These are phyloP conservation scores for Echeveria elegans DNA, from an alignment of 164 flowering plant genomes.

Conservation along the genomic window DNA sequence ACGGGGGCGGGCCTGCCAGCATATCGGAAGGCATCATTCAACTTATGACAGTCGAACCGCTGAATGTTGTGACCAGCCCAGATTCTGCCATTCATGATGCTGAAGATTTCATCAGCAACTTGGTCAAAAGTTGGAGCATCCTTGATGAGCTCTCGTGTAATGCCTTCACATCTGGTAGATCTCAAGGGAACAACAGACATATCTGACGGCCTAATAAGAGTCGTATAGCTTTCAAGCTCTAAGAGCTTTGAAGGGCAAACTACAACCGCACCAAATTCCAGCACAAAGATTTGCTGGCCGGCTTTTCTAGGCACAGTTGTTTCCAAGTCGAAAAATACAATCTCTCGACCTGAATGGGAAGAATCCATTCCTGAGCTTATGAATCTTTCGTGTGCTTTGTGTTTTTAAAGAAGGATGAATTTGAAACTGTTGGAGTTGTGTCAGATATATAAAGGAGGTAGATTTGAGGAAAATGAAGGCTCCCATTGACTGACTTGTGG, in stretches of 20 bases:
- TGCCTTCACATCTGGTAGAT: conserved; percentile 51
- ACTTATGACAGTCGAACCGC: conserved; percentile 62
- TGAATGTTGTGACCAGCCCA: conserved; percentile 91
- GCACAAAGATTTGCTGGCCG: conserved; percentile 47
- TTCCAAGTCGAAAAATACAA: conserved; percentile 87
- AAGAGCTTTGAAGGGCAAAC: conserved; percentile 68
- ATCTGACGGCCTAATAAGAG: conserved; percentile 68
- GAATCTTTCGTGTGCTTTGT: background rate
- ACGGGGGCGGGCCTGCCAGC: conserved; percentile 47
- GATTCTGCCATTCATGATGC: conserved; percentile 56
- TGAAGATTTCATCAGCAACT: conserved; percentile 64
- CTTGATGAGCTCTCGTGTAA: conserved; percentile 43
- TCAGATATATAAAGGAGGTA: background rate
- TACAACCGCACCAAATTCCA: conserved; percentile 86
- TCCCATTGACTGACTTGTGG: conserved; percentile 1
- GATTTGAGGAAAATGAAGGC: background rate
- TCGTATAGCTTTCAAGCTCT: conserved; percentile 66
- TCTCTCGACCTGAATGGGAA: conserved; percentile 21
- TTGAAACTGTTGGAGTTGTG: background rate
- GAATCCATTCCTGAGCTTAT: background rate
- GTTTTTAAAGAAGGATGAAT: background rate
- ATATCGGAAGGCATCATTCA: conserved; percentile 67
- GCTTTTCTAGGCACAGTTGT: conserved; percentile 61
- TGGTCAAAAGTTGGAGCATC: conserved; percentile 64
- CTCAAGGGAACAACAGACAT: conserved; percentile 43